A percentile compares a stretch with the other conserved stretches of the same genome.
These are phyloP conservation scores for Malassezia slooffiae DNA, from an alignment of 1,284 basidiomycete genomes.

Conservation along the genomic window DNA sequence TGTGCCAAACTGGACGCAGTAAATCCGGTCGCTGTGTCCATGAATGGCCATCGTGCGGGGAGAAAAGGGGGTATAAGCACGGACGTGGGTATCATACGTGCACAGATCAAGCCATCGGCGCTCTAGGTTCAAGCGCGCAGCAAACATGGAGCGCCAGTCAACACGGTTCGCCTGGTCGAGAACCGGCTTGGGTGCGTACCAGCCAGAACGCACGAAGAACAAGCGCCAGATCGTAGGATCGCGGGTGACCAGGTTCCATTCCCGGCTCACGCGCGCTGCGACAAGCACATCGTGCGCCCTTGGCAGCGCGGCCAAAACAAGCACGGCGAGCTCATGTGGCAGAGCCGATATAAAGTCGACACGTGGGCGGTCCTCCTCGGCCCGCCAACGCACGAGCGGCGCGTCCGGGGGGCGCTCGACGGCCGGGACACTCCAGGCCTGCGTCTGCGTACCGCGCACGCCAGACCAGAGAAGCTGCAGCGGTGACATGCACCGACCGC, in stretches of 20 bases:
- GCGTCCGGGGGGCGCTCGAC: no score
- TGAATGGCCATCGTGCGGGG: no score
- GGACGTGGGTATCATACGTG: no score
- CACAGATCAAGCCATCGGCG: constrained; percentile 5
- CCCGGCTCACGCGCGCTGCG: constrained; percentile 1
- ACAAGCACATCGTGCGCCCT: neutral
- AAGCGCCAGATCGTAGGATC: constrained; percentile 8
- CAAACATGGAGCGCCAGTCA: constrained; percentile 6
- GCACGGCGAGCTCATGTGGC: constrained; percentile 5
- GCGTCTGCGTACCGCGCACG: no score
- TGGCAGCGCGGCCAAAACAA: constrained; percentile 5
- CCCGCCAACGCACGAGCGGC: no score
- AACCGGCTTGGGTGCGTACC: neutral
- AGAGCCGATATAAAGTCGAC: constrained; percentile 3
- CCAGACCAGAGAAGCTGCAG: no score
- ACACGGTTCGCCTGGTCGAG: neutral
- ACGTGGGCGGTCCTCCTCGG: no score
- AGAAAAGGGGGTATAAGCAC: no score
- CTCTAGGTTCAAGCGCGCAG: constrained; percentile 6
- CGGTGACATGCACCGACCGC: no score
- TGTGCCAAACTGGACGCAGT: no score
- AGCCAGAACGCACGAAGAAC: constrained; percentile 1
- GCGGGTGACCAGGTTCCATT: constrained; percentile 4
- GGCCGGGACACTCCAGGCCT: no score
- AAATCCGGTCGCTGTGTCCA: constrained; percentile 11